Percentiles rank a stretch among this genome's conserved stretches.
Evolutionary conservation across 2,329 filamentous ascomycete species (phyloP).

Genomic region (Cadophora sp.): DNA sequence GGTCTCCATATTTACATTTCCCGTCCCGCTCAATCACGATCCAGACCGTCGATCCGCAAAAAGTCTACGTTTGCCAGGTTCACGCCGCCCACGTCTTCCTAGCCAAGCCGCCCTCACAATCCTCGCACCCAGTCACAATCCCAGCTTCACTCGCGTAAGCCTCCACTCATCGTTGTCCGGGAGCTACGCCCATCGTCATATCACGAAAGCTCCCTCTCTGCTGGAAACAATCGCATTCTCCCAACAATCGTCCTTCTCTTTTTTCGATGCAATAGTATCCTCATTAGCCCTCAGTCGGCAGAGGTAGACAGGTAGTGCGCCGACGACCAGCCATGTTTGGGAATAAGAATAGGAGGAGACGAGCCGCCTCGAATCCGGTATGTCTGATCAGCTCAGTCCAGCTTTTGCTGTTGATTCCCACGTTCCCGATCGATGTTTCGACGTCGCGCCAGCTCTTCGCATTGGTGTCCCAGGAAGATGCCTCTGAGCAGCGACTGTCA

Average conservation of each 20-base stretch:
- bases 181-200: conserved; percentile 26
- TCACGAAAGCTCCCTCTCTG: conserved; percentile 14
- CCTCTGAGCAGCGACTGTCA: conserved; percentile 17
- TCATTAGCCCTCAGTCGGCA: conserved; percentile 45
- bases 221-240: conserved; percentile 7
- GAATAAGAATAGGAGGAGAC: conserved; percentile 44
- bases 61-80: conserved; percentile 2
- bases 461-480: conserved; percentile 22
- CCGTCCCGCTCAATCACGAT: neutral
- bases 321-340: conserved; percentile 44
- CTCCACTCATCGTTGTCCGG: conserved; percentile 24
- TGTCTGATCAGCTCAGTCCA: conserved; percentile 30
- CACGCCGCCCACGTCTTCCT: no score
- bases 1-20: neutral
- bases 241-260: conserved; percentile 16
- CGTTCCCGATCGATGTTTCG: conserved; percentile 23
- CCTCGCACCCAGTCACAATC: conserved; percentile 13
- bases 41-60: conserved; percentile 17
- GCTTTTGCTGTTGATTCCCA: conserved; percentile 1
- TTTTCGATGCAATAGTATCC: conserved; percentile 41
- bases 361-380: conserved; percentile 51
- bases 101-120: conserved; percentile 1
- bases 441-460: conserved; percentile 32
- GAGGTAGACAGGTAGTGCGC: conserved; percentile 37
- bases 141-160: conserved; percentile 25